Evolutionary conservation across 371 early-diverging fungal species (phyloP), one percentile per base, ranked within the genome.

Genomic region (Rhizopus delemar): DNA sequence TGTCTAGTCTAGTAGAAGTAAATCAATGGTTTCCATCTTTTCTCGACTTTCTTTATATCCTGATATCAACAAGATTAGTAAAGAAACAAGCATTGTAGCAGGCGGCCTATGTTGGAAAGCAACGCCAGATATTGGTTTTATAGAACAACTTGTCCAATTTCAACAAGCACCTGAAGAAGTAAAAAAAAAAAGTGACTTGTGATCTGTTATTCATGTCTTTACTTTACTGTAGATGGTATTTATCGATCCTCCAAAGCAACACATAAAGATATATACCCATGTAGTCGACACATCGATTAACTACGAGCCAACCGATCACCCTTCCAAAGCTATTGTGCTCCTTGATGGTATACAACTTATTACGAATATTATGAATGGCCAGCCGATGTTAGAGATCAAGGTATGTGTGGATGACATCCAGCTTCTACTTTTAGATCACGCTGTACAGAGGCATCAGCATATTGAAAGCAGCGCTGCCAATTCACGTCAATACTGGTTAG

Each of bases 261-360:
- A 71, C 45, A 81, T 73, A 13, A 83, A 78, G 50, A 57, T 83
- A 0, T 78, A 71, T 57, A 75, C 77, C 0, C 75, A 74, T 41
- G 56, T 83, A 3, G 51, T 77, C 7, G 80, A 83, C 49, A 73
- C 78, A 1, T 73, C 76, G 7, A 70, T 87, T 50, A 82, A 83
- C 41, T 84, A 86, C 57, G 75, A 73, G n/a, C 85, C 86, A 6
- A 41, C 70, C 0, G 52, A 83, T 57, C 68, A 79, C 15, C 82
- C 83, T 8, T 68, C 79, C 0, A 71, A 77, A 1, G 80, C 75
- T 34, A 75, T 78, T 5, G 31, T 83, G 12, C 62, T 77, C 0
- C 51, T 85, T 9, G 88, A 87, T 49, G 77, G 80, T 53, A 59
- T 86, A 49, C 83, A 84, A 77, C 67, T 81, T 3, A 71, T 78